Conservation (phyloP, 345 rosid species). For the Microthlaspi erraticum region DNA sequence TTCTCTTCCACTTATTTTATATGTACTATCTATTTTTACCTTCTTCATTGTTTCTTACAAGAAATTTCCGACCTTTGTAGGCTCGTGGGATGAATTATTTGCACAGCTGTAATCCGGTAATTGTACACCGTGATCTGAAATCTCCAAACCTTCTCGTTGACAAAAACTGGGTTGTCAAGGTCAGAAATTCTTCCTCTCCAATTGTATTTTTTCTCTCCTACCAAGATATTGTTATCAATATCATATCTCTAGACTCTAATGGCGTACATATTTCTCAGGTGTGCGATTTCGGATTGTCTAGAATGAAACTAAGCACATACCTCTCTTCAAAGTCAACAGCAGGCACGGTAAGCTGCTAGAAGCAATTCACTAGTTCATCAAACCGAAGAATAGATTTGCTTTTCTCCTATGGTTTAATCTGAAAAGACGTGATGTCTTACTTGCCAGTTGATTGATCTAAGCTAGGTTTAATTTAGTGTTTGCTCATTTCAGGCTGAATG, state of each 20-base stretch:
- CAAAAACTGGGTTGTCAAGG: constrained; percentile 98
- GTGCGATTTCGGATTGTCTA: constrained; percentile 90
- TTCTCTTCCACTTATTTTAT: constrained; percentile 22
- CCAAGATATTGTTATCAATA: constrained; percentile 18
- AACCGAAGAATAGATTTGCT: neutral
- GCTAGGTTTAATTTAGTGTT: constrained; percentile 2
- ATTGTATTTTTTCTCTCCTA: neutral
- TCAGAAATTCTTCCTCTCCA: constrained; percentile 33
- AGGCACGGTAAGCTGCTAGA: constrained; percentile 74
- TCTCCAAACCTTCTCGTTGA: constrained; percentile 95
- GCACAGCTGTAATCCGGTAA: constrained; percentile 84
- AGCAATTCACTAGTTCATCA: constrained; percentile 8
- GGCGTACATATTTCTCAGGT: constrained; percentile 56
- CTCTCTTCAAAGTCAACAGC: constrained; percentile 95
- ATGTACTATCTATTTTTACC: constrained; percentile 4
- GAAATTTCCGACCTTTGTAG: constrained; percentile 50
- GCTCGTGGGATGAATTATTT: constrained; percentile 99
- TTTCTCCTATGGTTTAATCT: neutral
- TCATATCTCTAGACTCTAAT: constrained; percentile 16
- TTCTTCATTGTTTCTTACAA: constrained; percentile 38
- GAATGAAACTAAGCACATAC: constrained; percentile 92
- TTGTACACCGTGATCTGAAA: constrained; percentile 93
- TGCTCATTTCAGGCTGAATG: constrained; percentile 79
- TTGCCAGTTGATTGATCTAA: neutral
- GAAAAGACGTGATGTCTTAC: constrained; percentile 14